phyloP scores from a whole-genome alignment of 1,284 basidiomycete genomes.

The Erythrobasidium hasegawianum region DNA sequence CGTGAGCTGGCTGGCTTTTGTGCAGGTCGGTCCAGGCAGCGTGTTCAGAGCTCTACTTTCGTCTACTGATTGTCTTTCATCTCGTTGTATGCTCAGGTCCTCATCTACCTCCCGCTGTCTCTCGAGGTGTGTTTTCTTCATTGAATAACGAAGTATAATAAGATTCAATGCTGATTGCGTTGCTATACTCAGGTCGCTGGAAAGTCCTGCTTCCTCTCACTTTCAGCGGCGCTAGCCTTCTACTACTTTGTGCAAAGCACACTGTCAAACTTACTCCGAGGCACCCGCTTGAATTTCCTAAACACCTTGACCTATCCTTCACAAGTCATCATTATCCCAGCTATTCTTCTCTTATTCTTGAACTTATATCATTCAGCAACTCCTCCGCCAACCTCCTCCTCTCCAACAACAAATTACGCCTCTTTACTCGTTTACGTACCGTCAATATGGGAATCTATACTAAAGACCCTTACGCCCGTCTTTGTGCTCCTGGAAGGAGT shows the following conservation, averaged over 20 bases:
- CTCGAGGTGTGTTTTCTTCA: slow-evolving; percentile 54
- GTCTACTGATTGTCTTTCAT: neutral
- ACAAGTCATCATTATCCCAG: slow-evolving; percentile 61
- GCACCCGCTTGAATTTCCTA: slow-evolving; percentile 41
- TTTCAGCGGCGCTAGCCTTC: slow-evolving; percentile 43
- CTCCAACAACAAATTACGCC: slow-evolving; percentile 66
- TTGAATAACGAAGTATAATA: neutral
- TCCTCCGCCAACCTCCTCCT: slow-evolving; percentile 16
- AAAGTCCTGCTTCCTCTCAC: slow-evolving; percentile 44
- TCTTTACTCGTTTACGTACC: slow-evolving; percentile 57
- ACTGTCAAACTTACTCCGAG: slow-evolving; percentile 41
- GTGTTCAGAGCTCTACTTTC: neutral
- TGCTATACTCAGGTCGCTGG: slow-evolving; percentile 40
- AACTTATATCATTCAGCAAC: slow-evolving; percentile 57
- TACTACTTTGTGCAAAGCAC: slow-evolving; percentile 42
- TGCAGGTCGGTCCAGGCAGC: slow-evolving; percentile 3
- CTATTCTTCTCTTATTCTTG: slow-evolving; percentile 73
- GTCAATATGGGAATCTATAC: slow-evolving; percentile 65
- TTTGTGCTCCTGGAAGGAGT: slow-evolving; percentile 78
- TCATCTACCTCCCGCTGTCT: slow-evolving; percentile 76
- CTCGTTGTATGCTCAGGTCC: slow-evolving; percentile 56
- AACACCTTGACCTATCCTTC: slow-evolving; percentile 36
- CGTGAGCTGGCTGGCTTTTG: slow-evolving; percentile 23
- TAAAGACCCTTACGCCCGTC: slow-evolving; percentile 67
- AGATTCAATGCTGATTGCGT: neutral